Percentiles rank a stretch among this genome's conserved stretches.
Conservation (phyloP, 1,284 basidiomycete species). For the Mycosarcoma maydis region DNA sequence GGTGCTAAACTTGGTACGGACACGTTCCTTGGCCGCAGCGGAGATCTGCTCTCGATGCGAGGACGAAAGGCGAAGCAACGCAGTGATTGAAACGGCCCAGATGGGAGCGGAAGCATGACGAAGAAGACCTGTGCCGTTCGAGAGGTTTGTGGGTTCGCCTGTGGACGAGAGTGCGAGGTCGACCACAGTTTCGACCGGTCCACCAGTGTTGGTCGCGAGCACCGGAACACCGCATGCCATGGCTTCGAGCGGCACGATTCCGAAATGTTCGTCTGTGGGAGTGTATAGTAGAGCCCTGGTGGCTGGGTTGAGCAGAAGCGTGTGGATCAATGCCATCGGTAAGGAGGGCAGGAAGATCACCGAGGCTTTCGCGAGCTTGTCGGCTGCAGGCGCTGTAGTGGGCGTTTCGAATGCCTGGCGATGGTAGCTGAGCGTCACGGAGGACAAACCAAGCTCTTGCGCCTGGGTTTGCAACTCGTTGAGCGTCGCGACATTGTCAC, state of each 20-base stretch:
- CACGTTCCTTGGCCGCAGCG: constrained; percentile 18
- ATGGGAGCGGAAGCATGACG: constrained; percentile 39
- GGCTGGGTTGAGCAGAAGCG: constrained; percentile 45
- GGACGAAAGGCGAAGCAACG: constrained; percentile 28
- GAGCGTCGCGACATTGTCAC: constrained; percentile 76
- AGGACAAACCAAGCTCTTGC: constrained; percentile 68
- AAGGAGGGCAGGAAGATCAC: constrained; percentile 61
- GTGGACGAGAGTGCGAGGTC: constrained; percentile 68
- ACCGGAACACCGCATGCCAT: constrained; percentile 93
- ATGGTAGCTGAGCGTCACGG: constrained; percentile 60
- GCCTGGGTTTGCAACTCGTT: constrained; percentile 54
- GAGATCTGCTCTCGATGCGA: constrained; percentile 13
- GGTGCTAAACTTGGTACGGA: constrained; percentile 35
- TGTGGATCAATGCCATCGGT: constrained; percentile 56
- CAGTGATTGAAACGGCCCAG: constrained; percentile 44
- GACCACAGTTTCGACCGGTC: constrained; percentile 88
- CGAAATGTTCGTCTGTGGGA: constrained; percentile 94
- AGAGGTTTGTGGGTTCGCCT: constrained; percentile 35
- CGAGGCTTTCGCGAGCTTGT: constrained; percentile 15
- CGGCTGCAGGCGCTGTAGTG: constrained; percentile 36
- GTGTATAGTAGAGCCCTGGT: constrained; percentile 80
- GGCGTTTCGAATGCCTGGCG: constrained; percentile 61
- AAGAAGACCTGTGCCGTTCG: constrained; percentile 47
- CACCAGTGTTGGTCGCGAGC: constrained; percentile 86
- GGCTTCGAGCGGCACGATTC: constrained; percentile 93